Evolutionary conservation across 352 stramenopile genomes (phyloP).

Genomic region (Globisporangium radiosum): DNA sequence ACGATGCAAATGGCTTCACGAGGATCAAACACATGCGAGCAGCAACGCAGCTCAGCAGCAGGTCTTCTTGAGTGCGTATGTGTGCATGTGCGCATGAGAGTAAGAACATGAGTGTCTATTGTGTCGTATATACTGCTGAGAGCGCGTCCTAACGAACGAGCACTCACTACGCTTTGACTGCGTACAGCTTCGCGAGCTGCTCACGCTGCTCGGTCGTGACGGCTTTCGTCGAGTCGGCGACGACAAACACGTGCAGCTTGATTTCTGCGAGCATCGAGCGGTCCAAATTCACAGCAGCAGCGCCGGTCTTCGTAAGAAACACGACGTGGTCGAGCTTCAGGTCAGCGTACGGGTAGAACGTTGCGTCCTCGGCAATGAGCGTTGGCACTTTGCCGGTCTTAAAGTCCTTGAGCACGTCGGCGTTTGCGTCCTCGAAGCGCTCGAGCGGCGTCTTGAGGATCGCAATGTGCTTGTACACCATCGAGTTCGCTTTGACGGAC

Average conservation of each 20-base stretch:
- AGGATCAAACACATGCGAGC: too few relatives aligned
- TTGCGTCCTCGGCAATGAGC: conserved; percentile 56
- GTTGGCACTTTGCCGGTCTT: conserved; percentile 55
- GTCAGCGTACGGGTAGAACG: conserved; percentile 56
- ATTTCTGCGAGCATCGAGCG: conserved; percentile 31
- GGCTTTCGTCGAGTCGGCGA: conserved; percentile 30
- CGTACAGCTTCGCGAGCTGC: conserved; percentile 25
- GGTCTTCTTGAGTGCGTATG: too few relatives aligned
- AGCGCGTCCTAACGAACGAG: too few relatives aligned
- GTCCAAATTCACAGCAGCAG: conserved; percentile 42
- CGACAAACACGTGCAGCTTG: conserved; percentile 43
- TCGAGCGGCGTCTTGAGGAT: conserved; percentile 72
- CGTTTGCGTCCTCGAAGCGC: conserved; percentile 59
- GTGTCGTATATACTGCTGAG: too few relatives aligned
- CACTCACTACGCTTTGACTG: conserved; percentile 9
- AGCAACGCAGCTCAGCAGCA: too few relatives aligned
- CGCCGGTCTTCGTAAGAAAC: conserved; percentile 41
- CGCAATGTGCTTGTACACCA: conserved; percentile 51
- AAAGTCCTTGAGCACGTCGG: conserved; percentile 43
- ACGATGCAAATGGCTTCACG: too few relatives aligned
- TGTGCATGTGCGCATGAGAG: too few relatives aligned
- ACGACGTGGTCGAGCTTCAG: conserved; percentile 53
- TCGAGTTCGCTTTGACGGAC: conserved; percentile 47
- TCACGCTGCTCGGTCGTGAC: conserved; percentile 27
- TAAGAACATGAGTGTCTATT: neutral